Evolutionary conservation across 1,284 basidiomycete species (phyloP).

Genomic region (Phlebopus sp.): DNA sequence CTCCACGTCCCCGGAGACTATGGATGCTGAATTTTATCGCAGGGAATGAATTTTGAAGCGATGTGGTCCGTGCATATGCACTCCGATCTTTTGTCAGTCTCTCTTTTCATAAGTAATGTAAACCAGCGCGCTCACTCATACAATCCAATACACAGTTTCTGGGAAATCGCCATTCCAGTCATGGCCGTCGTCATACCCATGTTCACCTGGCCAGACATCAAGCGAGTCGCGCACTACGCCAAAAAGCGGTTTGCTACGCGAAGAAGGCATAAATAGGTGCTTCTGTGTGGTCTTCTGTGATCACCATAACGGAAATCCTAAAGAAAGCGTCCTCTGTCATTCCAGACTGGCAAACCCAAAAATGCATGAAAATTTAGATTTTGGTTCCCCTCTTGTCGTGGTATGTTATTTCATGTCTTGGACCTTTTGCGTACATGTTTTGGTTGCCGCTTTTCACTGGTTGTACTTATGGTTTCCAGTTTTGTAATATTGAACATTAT

Average conservation of each 20-base stretch:
- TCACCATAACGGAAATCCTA: no score
- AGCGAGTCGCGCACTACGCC: conserved; percentile 42
- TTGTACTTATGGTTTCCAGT: neutral
- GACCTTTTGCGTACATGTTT: no score
- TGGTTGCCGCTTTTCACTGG: no score
- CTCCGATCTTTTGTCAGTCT: conserved; percentile 50
- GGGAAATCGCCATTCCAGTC: conserved; percentile 61
- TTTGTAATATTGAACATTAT: neutral
- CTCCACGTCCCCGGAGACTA: neutral
- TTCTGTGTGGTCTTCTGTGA: no score
- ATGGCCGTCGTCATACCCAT: conserved; percentile 54
- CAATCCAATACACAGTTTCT: conserved; percentile 47
- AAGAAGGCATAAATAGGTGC: conserved; percentile 1
- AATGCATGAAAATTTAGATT: neutral
- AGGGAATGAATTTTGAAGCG: conserved; percentile 67
- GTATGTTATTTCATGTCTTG: neutral
- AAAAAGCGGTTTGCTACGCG: conserved; percentile 32
- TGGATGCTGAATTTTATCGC: neutral
- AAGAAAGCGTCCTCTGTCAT: neutral
- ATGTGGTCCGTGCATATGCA: conserved; percentile 51
- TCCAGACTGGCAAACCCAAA: neutral
- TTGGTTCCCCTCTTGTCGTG: neutral
- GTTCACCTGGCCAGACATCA: conserved; percentile 55
- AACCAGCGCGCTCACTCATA: neutral
- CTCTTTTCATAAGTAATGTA: neutral